These are phyloP conservation scores for Sporothrix variecibatus DNA, from an alignment of 2,329 filamentous ascomycete genomes.

Conservation along the genomic window DNA sequence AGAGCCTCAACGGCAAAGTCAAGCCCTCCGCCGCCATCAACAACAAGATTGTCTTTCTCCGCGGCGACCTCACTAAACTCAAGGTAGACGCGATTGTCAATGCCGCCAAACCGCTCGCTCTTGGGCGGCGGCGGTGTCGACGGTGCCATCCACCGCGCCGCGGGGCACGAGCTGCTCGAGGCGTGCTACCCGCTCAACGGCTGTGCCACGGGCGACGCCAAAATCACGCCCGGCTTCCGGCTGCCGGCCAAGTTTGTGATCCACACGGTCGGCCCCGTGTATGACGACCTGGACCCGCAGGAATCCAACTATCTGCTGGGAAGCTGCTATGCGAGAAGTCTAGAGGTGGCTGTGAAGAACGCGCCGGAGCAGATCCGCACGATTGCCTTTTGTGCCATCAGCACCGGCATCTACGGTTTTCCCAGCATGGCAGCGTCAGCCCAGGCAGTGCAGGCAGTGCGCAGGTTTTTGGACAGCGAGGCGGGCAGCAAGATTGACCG, in stretches of 20 bases:
- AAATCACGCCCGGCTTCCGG: conserved; percentile 76
- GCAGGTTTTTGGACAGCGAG: conserved; percentile 54
- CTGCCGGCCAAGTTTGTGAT: conserved; percentile 80
- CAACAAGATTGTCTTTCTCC: conserved; percentile 67
- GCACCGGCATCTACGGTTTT: conserved; percentile 89
- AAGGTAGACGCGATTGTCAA: conserved; percentile 85
- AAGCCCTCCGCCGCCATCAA: conserved; percentile 60
- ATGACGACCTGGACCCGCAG: conserved; percentile 47
- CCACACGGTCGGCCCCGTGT: conserved; percentile 87
- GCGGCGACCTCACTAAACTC: conserved; percentile 80
- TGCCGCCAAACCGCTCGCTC: conserved; percentile 80
- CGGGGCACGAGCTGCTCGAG: conserved; percentile 65
- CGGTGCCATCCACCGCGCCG: conserved; percentile 81
- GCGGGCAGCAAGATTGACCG: conserved; percentile 60
- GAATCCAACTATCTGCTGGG: conserved; percentile 52
- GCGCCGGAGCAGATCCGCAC: conserved; percentile 55
- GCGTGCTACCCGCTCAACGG: conserved; percentile 74
- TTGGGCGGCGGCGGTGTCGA: conserved; percentile 90
- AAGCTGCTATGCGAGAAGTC: conserved; percentile 68
- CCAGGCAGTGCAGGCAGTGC: conserved; percentile 65
- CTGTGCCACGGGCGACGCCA: conserved; percentile 75
- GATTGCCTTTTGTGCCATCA: conserved; percentile 81
- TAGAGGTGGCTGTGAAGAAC: conserved; percentile 71
- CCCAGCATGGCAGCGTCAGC: conserved; percentile 71
- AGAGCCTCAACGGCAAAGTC: no score